Evolutionary conservation across 2,329 filamentous ascomycete species (phyloP).

Genomic region (Truncatella angustata): DNA sequence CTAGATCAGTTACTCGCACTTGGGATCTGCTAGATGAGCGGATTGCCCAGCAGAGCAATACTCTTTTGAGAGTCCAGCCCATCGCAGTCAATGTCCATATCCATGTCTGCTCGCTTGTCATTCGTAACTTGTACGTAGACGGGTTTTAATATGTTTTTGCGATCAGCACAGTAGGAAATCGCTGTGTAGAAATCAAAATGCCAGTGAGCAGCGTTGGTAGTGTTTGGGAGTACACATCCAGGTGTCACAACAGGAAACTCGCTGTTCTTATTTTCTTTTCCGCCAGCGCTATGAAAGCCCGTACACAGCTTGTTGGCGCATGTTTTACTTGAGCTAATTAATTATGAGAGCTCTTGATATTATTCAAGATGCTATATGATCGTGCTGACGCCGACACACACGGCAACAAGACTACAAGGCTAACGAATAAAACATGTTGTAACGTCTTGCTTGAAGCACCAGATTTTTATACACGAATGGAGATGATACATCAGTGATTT

Average conservation of each 20-base stretch:
- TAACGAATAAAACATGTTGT: too few relatives aligned
- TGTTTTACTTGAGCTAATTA: too few relatives aligned
- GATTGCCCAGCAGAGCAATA: background rate
- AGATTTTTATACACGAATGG: too few relatives aligned
- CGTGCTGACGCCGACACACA: background rate
- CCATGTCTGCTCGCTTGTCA: constrained; percentile 49
- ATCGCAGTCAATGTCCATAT: constrained; percentile 58
- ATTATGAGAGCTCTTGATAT: constrained; percentile 28
- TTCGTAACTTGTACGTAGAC: constrained; percentile 43
- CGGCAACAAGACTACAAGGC: too few relatives aligned
- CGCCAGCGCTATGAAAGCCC: constrained; percentile 27
- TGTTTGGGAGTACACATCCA: too few relatives aligned
- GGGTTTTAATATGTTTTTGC: constrained; percentile 28
- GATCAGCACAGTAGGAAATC: constrained; percentile 43
- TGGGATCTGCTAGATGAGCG: background rate
- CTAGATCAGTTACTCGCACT: background rate
- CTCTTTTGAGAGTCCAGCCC: background rate
- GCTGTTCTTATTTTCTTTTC: background rate
- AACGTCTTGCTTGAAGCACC: too few relatives aligned
- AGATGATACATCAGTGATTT: too few relatives aligned
- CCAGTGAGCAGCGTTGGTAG: background rate
- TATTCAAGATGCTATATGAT: constrained; percentile 17
- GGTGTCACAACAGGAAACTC: constrained; percentile 7
- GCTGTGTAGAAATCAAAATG: constrained; percentile 7
- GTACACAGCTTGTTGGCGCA: constrained; percentile 29